Base-by-base conservation (phyloP, 495 filamentous ascomycete genomes). In the Aspergillus avenaceus region DNA sequence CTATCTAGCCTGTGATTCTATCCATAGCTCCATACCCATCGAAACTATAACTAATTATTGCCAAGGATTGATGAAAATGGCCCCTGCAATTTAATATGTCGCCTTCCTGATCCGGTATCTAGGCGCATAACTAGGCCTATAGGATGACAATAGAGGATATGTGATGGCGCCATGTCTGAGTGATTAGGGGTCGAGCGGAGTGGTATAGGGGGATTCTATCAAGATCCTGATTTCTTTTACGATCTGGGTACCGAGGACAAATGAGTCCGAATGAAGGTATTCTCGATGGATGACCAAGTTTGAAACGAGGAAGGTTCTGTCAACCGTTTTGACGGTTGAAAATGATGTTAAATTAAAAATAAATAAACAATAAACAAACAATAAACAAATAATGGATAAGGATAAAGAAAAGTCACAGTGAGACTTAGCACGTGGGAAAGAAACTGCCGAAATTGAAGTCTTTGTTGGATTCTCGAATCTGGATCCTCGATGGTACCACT, bases 41-140 rank as follows among this genome's bases (percentile, higher is more conserved):
- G 16, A 38, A 6, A 38, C 34, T 38, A 42, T 24, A 31, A 18
- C 8, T 45, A 25, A 45, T 45, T 45, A 19, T 48, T 48, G 46
- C 46, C 46, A 41, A 49, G 46, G 28, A 24, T 23, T 29, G 29
- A 34, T 16, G 29, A 37, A 21, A 24, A 9, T 24, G 31, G 13
- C 45, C 22, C 45, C 45, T 47, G 45, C 31, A 37, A 49, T 49
- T 49, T 41, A 49, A 41, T 29, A 25, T 27, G 9, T 21, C 40
- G 8, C 5, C 19, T 29, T 31, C 42, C 16, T 19, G 26, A 40
- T 27, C 46, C 18, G 24, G 29, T 38, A 45, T 4, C 26, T 21
- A 4, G n/a, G 34, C 16, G 34, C 16, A 7, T 38, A 38, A 14
- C 21, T 38, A 38, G n/a, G n/a, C n/a, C n/a, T n/a, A n/a, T n/a